Evolutionary conservation across 345 rosid species (phyloP).

Genomic region (Alliaria petiolata): DNA sequence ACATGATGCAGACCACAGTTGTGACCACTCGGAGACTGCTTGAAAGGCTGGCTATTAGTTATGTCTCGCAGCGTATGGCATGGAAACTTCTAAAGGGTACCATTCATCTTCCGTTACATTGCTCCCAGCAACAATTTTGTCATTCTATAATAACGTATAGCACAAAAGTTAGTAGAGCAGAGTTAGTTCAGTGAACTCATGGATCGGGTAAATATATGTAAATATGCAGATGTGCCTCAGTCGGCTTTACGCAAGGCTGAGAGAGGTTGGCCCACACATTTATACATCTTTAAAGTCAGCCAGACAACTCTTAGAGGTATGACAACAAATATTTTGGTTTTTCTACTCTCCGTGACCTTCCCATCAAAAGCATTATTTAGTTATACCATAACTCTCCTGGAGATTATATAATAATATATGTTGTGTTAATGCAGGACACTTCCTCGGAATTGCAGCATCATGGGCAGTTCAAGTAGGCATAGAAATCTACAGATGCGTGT

Average conservation of each 20-base stretch:
- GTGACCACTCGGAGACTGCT: slow-evolving; percentile 83
- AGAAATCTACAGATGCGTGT: slow-evolving; percentile 59
- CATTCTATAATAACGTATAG: neutral
- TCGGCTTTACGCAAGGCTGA: slow-evolving; percentile 78
- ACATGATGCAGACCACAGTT: slow-evolving; percentile 60
- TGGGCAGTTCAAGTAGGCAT: slow-evolving; percentile 92
- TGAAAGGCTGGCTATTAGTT: slow-evolving; percentile 81
- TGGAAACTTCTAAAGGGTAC: slow-evolving; percentile 98
- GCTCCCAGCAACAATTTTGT: neutral
- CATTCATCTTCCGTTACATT: slow-evolving; percentile 2
- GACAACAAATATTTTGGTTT: neutral
- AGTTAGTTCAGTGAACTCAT: neutral
- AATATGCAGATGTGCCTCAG: slow-evolving; percentile 66
- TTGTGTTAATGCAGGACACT: slow-evolving; percentile 54
- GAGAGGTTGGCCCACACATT: slow-evolving; percentile 64
- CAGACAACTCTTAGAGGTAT: slow-evolving; percentile 89
- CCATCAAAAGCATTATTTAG: neutral
- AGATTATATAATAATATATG: neutral
- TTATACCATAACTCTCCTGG: neutral
- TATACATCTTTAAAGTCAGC: slow-evolving; percentile 70
- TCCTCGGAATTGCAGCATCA: slow-evolving; percentile 76
- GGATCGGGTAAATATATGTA: neutral
- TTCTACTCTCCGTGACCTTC: neutral
- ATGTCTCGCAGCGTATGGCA: slow-evolving; percentile 84
- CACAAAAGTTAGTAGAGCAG: neutral